Evolutionary conservation across 768 basidiomycete genomes (phyloP).

Genomic region (Mycena rosella): DNA sequence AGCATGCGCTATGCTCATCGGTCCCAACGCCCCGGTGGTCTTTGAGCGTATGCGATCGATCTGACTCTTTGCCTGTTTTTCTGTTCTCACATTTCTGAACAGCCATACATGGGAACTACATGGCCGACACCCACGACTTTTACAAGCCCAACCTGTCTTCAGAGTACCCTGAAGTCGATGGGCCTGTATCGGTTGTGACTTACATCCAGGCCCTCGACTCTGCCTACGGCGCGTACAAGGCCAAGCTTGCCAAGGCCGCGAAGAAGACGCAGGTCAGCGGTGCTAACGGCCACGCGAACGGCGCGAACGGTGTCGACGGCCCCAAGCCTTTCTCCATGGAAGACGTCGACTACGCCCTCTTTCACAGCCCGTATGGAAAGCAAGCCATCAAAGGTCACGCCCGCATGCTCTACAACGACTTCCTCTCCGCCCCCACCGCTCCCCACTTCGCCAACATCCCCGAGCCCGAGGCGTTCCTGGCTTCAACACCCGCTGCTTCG

Average conservation of each 20-base stretch:
- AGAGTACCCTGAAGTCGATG: conserved; percentile 97
- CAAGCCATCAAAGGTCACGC: conserved; percentile 98
- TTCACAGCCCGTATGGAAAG: conserved; percentile 99
- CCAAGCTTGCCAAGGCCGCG: conserved; percentile 79
- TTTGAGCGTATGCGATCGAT: conserved; percentile 91
- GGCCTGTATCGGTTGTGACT: conserved; percentile 94
- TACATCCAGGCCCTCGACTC: conserved; percentile 95
- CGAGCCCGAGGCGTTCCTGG: conserved; percentile 77
- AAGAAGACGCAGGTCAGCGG: conserved; percentile 61
- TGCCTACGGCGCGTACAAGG: conserved; percentile 86
- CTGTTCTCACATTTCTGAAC: conserved; percentile 25
- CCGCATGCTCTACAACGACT: conserved; percentile 93
- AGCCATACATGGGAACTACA: conserved; percentile 97
- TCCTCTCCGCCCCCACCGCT: conserved; percentile 79
- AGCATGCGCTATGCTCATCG: conserved; percentile 94
- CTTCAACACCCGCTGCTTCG: conserved; percentile 75
- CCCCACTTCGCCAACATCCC: conserved; percentile 79
- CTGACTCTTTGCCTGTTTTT: conserved; percentile 1
- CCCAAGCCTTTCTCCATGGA: conserved; percentile 75
- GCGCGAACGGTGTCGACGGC: conserved; percentile 44
- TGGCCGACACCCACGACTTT: conserved; percentile 98
- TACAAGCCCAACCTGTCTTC: conserved; percentile 98
- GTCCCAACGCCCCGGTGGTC: conserved; percentile 94
- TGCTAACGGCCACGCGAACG: conserved; percentile 53
- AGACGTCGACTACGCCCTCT: conserved; percentile 91